Evolutionary conservation across 257 asterid genomes (phyloP).

Genomic region (Salvia hispanica): DNA sequence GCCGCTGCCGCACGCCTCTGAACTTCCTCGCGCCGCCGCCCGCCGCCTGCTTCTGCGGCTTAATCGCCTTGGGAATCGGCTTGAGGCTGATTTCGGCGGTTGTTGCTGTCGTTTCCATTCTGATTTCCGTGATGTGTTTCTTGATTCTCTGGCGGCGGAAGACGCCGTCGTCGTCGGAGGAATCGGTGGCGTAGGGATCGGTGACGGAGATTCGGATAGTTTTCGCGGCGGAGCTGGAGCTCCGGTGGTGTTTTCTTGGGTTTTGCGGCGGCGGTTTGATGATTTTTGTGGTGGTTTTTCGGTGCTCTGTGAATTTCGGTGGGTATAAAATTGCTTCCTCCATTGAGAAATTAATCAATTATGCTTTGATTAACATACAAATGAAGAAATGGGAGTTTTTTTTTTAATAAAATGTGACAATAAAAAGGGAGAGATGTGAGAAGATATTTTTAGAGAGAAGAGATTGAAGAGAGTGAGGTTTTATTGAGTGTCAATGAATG

Average conservation of each 20-base stretch:
- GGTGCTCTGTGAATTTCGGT: slow-evolving; percentile 69
- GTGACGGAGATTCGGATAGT: slow-evolving; percentile 60
- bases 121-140: slow-evolving; percentile 62
- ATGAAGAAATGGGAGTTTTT: background rate
- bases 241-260: slow-evolving; percentile 24
- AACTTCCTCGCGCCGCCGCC: slow-evolving; percentile 44
- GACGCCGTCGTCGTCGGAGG: slow-evolving; percentile 61
- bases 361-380: slow-evolving; percentile 12
- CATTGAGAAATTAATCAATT: slow-evolving; percentile 46
- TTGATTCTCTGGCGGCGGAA: slow-evolving; percentile 58
- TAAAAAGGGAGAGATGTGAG: slow-evolving; percentile 20
- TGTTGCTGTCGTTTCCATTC: slow-evolving; percentile 38
- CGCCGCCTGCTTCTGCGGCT: slow-evolving; percentile 25
- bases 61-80: slow-evolving; percentile 43
- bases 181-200: slow-evolving; percentile 81
- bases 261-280: slow-evolving; percentile 37
- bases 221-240: slow-evolving; percentile 27
- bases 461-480: slow-evolving; percentile 16
- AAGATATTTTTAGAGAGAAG: background rate
- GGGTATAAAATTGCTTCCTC: slow-evolving; percentile 52
- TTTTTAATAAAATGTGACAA: slow-evolving; percentile 40
- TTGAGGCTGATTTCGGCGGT: slow-evolving; percentile 22
- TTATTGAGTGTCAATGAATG: slow-evolving; percentile 40
- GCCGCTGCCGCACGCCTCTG: slow-evolving; percentile 68
- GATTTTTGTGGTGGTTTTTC: slow-evolving; percentile 42